phyloP scores from a whole-genome alignment of 169 alveolate species.

The Plasmodium malariae region DNA sequence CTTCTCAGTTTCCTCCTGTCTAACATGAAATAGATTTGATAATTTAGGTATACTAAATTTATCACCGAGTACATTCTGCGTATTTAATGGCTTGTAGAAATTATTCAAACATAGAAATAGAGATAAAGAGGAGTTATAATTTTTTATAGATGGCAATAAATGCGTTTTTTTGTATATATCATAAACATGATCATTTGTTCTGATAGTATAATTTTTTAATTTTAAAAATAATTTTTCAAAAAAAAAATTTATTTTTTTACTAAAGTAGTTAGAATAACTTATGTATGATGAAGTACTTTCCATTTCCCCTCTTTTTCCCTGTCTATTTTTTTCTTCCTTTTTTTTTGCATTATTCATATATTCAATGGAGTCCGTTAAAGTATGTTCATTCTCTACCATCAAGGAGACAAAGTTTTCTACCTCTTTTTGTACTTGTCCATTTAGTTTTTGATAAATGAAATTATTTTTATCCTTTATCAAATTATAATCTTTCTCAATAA shows the following conservation, averaged over 20 bases:
- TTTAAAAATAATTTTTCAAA: slow-evolving; percentile 18
- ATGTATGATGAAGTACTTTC: neutral
- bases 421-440: slow-evolving; percentile 20
- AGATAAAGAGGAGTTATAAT: slow-evolving; percentile 19
- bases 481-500: slow-evolving; percentile 47
- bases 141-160: slow-evolving; percentile 54
- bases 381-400: slow-evolving; percentile 61
- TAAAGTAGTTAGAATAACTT: neutral
- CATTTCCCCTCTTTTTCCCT: neutral
- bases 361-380: slow-evolving; percentile 45
- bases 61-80: slow-evolving; percentile 19
- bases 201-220: slow-evolving; percentile 17
- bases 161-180: slow-evolving; percentile 67
- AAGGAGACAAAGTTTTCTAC: slow-evolving; percentile 42
- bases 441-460: slow-evolving; percentile 10
- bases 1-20: slow-evolving; percentile 76
- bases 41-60: slow-evolving; percentile 40
- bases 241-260: slow-evolving; percentile 4
- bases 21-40: slow-evolving; percentile 68
- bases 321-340: slow-evolving; percentile 26
- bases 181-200: slow-evolving; percentile 54
- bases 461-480: neutral
- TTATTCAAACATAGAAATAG: slow-evolving; percentile 63
- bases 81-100: slow-evolving; percentile 62
- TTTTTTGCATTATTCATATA: slow-evolving; percentile 23